Conservation (phyloP, 1,284 basidiomycete species). For the Austroboletus niveus region DNA sequence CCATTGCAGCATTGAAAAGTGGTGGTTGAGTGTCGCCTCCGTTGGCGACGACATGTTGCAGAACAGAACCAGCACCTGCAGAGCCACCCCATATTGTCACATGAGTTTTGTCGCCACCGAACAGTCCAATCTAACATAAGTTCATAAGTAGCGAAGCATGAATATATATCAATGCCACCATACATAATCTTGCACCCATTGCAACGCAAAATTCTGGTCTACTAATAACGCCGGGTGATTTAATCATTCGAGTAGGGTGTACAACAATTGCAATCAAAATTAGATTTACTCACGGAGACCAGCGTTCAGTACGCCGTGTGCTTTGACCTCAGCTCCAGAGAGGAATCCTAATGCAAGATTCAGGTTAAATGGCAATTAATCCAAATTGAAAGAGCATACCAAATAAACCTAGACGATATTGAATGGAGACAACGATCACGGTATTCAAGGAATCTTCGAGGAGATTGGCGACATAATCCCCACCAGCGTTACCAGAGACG, state of each 20-base stretch:
- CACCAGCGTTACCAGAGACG: conserved; percentile 2
- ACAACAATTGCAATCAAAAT: background rate
- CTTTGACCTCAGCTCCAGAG: conserved; percentile 24
- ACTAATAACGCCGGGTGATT: conserved; percentile 6
- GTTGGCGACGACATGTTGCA: no score
- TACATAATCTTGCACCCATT: no score
- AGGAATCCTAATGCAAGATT: conserved; percentile 26
- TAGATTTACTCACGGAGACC: conserved; percentile 27
- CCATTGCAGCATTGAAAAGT: no score
- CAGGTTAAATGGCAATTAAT: background rate
- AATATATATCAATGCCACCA: no score
- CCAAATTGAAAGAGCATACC: conserved; percentile 23
- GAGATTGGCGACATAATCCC: conserved; percentile 14
- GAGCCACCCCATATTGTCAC: no score
- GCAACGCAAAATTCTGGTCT: no score
- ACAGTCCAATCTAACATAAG: no score
- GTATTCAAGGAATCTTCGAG: conserved; percentile 23
- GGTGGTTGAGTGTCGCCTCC: no score
- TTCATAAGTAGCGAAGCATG: no score
- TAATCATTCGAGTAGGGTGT: background rate
- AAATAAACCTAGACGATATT: no score
- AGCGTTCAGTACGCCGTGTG: conserved; percentile 29
- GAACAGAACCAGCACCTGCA: no score
- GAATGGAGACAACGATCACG: conserved; percentile 36
- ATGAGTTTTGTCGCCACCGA: no score